Base-by-base conservation (phyloP, 2,329 filamentous ascomycete species). In the Fonsecaea monophora region DNA sequence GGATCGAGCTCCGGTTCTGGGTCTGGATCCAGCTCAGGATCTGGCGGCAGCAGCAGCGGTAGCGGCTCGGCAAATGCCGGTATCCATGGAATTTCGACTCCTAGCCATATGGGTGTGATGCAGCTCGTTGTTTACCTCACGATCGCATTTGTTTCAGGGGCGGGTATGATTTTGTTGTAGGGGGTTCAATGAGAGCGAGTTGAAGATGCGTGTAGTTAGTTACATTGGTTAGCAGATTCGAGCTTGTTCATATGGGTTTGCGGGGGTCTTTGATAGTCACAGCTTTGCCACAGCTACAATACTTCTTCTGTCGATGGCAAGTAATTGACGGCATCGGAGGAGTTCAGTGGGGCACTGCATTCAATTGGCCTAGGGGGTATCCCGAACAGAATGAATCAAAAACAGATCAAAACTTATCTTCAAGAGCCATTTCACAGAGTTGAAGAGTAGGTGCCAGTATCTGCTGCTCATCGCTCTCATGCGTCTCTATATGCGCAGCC, bases 131-230 rank as follows among this genome's bases (percentile, higher is more conserved):
- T 77, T 13, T 83, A 83, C 72, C 62, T 81, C n/a, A 70, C 80
- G 54, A 76, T 77, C 60, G 81, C 81, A 48, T 64, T 81, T 53
- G 71, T 80, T 50, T 78, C 80, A 62, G 82, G 81, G 68, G 75
- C 75, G 60, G 80, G 79, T 65, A 83, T 83, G 81, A 76, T 83
- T 69, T 70, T 82, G 71, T 75, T 84, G 75, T 84, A 82, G 58
- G 57, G 32, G 45, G 25, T 25, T 18, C 34, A n/a, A 25, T 25
- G 21, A n/a, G 21, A n/a, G 25, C 38, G 37, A 30, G 25, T 30
- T 10, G n/a, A 32, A 18, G 18, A 21, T 34, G 25, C 40, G 58
- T 37, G 42, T 38, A 40, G 42, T 15, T 38, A 13, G 25, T 25
- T 25, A 25, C 30, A 25, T 63, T 40, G 64, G 53, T 34, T 55